A percentile compares a stretch with the other conserved stretches of the same genome.
Conservation (phyloP, 306 rosid genomes). For the Casuarina cunninghamiana region DNA sequence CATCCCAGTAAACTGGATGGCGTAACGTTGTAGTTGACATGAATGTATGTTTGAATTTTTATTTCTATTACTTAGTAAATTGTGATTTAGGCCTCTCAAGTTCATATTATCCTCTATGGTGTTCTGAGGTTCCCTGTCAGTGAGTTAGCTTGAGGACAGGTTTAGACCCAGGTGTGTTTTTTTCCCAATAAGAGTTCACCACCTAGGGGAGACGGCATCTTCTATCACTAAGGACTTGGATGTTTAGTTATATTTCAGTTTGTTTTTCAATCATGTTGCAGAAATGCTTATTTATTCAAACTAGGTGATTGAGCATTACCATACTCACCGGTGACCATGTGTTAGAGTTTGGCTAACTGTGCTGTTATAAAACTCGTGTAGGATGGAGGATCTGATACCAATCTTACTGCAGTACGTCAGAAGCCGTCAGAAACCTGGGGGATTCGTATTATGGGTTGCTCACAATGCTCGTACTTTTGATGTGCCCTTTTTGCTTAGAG, state of each 20-base stretch:
- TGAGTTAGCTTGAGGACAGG: constrained; percentile 2
- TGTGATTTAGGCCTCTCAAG: neutral
- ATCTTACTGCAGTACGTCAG: constrained; percentile 54
- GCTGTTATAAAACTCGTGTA: constrained; percentile 35
- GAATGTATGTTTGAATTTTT: neutral
- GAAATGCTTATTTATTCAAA: neutral
- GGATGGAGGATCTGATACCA: constrained; percentile 84
- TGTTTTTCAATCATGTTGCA: neutral
- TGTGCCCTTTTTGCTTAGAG: constrained; percentile 72
- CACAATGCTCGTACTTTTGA: constrained; percentile 87
- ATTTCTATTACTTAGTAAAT: neutral
- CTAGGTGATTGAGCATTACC: neutral
- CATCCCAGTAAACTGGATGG: neutral
- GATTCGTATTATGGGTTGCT: constrained; percentile 62
- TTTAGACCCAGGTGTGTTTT: neutral
- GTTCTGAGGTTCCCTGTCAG: neutral
- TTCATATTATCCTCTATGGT: neutral
- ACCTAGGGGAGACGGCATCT: neutral
- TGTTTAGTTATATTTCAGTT: neutral
- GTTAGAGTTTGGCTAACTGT: constrained; percentile 6
- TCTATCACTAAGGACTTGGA: neutral
- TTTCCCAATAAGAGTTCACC: neutral
- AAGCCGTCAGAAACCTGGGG: constrained; percentile 80
- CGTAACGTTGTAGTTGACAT: neutral
- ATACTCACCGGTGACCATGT: too few species aligned